Percentiles rank a stretch among this genome's conserved stretches.
These are phyloP conservation scores for Reutealis trisperma DNA, from an alignment of 345 rosid genomes.

Conservation along the genomic window DNA sequence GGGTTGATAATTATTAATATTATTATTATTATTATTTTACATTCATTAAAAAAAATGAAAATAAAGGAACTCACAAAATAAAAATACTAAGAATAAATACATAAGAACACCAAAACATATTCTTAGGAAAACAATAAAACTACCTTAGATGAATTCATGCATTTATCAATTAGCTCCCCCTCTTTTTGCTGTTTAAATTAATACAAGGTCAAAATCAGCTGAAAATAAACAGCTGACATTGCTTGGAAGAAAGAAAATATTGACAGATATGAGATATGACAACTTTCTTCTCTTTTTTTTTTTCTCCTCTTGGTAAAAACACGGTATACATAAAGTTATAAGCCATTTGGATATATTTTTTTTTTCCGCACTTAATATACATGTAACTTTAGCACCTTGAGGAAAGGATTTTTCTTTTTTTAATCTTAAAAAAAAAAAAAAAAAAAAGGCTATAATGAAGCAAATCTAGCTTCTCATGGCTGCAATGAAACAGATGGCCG, in stretches of 20 bases:
- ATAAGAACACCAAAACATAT: too few relatives aligned
- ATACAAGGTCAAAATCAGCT: too few relatives aligned
- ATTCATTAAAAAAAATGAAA: too few relatives aligned
- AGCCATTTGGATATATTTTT: neutral
- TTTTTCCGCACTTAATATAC: conserved; percentile 12
- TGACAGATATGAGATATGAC: neutral
- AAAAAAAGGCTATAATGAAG: conserved; percentile 5
- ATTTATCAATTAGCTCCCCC: too few relatives aligned
- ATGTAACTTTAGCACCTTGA: conserved; percentile 11
- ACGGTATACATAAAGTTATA: conserved; percentile 18
- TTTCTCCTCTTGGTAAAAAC: conserved; percentile 3
- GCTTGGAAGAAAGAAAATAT: neutral
- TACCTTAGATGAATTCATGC: too few relatives aligned
- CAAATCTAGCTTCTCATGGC: conserved; percentile 27
- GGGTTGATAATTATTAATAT: too few relatives aligned
- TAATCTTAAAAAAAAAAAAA: neutral
- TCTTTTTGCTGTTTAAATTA: too few relatives aligned
- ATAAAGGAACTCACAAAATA: too few relatives aligned
- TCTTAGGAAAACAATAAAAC: too few relatives aligned
- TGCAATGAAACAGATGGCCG: conserved; percentile 62
- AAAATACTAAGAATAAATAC: too few relatives aligned
- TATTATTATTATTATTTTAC: too few relatives aligned
- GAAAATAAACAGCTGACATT: too few relatives aligned
- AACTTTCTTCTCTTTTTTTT: conserved; percentile 1
- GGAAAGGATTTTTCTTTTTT: neutral